Conservation (phyloP, 1,139 yeast species). For the Sugiyamaella neomexicana region DNA sequence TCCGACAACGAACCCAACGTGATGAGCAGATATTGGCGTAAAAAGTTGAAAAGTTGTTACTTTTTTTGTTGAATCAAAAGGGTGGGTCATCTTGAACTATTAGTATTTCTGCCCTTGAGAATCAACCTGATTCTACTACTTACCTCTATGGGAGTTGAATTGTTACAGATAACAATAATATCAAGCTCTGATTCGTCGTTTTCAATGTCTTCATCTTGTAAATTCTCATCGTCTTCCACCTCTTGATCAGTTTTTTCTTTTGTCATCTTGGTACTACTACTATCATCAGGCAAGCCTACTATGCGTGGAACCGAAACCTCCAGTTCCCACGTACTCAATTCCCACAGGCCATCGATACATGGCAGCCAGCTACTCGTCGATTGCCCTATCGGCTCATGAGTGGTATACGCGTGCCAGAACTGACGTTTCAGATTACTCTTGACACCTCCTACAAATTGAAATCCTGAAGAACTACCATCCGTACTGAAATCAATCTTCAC, state of each 20-base stretch:
- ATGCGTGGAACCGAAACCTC: constrained; percentile 82
- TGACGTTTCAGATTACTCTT: constrained; percentile 41
- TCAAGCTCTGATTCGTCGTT: constrained; percentile 54
- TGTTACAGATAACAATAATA: constrained; percentile 76
- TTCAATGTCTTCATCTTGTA: neutral
- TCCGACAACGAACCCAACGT: constrained; percentile 95
- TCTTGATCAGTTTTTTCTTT: neutral
- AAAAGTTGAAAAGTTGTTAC: constrained; percentile 76
- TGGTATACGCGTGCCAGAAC: constrained; percentile 84
- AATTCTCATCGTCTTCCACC: constrained; percentile 37
- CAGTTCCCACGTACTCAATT: constrained; percentile 88
- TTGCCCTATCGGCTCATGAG: constrained; percentile 72
- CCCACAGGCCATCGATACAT: constrained; percentile 87
- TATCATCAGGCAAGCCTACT: constrained; percentile 49
- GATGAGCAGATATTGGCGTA: constrained; percentile 90
- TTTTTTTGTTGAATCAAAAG: constrained; percentile 68
- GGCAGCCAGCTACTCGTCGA: constrained; percentile 97
- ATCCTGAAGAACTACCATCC: constrained; percentile 69
- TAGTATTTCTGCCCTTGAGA: neutral
- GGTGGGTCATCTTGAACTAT: constrained; percentile 40
- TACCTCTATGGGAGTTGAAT: constrained; percentile 54
- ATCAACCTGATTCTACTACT: constrained; percentile 5
- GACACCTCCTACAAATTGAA: constrained; percentile 64
- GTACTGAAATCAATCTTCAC: constrained; percentile 68
- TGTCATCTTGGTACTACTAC: constrained; percentile 5